phyloP scores from a whole-genome alignment of 768 basidiomycete genomes.

The Rhodosporidiobolus sp. region DNA sequence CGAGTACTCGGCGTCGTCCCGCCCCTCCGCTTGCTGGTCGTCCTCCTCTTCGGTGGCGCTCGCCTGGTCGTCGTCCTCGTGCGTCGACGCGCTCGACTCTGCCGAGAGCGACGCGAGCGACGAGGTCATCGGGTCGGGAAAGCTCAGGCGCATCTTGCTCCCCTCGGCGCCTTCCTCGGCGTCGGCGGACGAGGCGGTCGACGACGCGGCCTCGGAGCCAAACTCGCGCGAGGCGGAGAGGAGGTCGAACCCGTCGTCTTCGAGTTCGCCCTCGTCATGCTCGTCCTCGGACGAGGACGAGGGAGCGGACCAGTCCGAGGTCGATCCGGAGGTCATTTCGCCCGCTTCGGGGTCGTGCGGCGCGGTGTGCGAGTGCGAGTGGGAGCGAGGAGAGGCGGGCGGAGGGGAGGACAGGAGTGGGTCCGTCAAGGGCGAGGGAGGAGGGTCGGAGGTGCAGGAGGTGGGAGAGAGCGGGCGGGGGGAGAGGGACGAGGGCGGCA shows the following conservation, averaged over 20 bases:
- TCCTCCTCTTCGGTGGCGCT: too few species aligned
- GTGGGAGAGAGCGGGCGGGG: neutral
- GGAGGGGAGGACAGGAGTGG: conserved; percentile 9
- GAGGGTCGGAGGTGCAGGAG: neutral
- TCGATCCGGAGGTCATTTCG: too few species aligned
- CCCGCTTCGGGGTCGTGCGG: neutral
- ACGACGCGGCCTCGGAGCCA: too few species aligned
- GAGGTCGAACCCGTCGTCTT: too few species aligned
- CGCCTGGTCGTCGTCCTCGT: too few species aligned
- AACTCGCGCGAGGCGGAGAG: too few species aligned
- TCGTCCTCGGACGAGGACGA: too few species aligned
- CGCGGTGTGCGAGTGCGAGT: too few species aligned
- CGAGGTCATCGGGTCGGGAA: conserved; percentile 11
- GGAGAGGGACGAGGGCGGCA: neutral
- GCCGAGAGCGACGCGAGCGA: neutral
- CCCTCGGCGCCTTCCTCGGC: neutral
- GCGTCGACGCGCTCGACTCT: neutral
- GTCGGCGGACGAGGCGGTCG: neutral
- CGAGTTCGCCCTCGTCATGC: too few species aligned
- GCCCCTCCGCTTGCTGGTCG: too few species aligned
- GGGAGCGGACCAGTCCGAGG: too few species aligned
- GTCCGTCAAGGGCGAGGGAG: neutral
- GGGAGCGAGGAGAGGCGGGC: too few species aligned
- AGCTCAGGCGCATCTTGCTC: neutral
- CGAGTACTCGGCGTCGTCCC: conserved; percentile 8